Evolutionary conservation across 129 eudicot species (phyloP).

Genomic region (Ambrosia artemisiifolia): DNA sequence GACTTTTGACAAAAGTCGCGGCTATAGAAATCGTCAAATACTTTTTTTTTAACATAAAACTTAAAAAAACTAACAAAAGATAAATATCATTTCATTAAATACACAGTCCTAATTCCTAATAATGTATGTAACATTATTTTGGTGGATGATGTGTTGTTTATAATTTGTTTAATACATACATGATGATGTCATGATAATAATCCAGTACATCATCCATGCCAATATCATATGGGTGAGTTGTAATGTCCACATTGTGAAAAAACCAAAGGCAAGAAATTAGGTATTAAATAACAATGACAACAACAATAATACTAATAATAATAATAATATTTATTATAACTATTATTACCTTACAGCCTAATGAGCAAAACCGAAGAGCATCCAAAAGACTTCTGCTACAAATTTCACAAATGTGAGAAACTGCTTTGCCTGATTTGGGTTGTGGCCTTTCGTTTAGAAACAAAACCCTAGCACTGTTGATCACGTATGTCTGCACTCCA

Average conservation of each 20-base stretch:
- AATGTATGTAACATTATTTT: background rate
- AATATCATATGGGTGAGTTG: conserved; percentile 43
- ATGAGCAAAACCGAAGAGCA: conserved; percentile 89
- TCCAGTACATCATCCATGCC: conserved; percentile 23
- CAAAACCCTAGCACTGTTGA: conserved; percentile 92
- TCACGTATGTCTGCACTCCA: conserved; percentile 95
- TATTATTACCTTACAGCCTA: conserved; percentile 94
- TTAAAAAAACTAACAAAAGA: too few relatives aligned
- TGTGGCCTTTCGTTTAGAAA: conserved; percentile 94
- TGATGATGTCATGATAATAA: conserved; percentile 34
- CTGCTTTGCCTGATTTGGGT: conserved; percentile 80
- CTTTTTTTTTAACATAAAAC: too few relatives aligned
- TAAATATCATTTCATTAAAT: too few relatives aligned
- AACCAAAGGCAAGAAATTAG: conserved; percentile 22
- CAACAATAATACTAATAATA: background rate
- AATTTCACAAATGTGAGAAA: conserved; percentile 83
- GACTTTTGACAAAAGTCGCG: too few relatives aligned
- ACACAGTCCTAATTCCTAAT: too few relatives aligned
- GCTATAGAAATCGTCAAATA: too few relatives aligned
- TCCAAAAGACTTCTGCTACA: conserved; percentile 87
- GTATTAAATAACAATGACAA: background rate
- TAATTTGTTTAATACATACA: conserved; percentile 15
- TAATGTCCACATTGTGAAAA: conserved; percentile 30
- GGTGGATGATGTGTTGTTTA: conserved; percentile 34
- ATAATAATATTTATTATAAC: background rate